These are phyloP conservation scores for Tardiomyces depauwii DNA, from an alignment of 1,139 yeast species.

Conservation along the genomic window DNA sequence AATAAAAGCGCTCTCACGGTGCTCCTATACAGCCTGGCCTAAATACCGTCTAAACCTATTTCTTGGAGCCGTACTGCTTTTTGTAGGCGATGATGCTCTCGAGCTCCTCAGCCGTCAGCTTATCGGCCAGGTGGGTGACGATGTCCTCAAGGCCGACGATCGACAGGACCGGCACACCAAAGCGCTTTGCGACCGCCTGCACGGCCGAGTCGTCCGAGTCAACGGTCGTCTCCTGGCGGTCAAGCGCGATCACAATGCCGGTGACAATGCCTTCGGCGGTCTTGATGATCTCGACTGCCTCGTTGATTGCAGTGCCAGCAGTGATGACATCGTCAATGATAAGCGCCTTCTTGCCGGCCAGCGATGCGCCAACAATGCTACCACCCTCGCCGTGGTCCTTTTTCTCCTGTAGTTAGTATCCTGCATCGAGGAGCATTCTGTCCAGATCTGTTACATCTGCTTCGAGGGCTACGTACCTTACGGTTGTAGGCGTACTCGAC, in stretches of 20 bases:
- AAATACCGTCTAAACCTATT: neutral
- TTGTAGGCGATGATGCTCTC: conserved; percentile 25
- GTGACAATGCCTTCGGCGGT: conserved; percentile 62
- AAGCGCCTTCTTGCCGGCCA: conserved; percentile 60
- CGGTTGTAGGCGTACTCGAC: conserved; percentile 34
- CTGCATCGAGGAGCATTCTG: no score
- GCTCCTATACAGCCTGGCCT: no score
- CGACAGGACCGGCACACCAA: conserved; percentile 71
- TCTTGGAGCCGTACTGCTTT: conserved; percentile 16
- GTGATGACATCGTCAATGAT: conserved; percentile 97
- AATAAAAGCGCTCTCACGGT: no score
- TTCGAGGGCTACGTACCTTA: conserved; percentile 19
- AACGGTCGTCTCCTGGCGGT: conserved; percentile 80
- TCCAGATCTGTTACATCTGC: no score
- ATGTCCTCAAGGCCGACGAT: conserved; percentile 73
- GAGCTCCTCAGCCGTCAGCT: conserved; percentile 33
- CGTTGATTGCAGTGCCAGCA: conserved; percentile 96
- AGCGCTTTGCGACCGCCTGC: conserved; percentile 59
- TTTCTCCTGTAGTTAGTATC: conserved; percentile 39
- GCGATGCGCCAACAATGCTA: conserved; percentile 72
- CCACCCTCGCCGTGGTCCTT: conserved; percentile 99
- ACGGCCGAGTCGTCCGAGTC: conserved; percentile 69
- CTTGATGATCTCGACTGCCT: conserved; percentile 74
- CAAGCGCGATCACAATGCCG: conserved; percentile 85
- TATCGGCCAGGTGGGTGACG: conserved; percentile 43